Percentiles rank a stretch among this genome's conserved stretches.
phyloP scores from a whole-genome alignment of 1,284 basidiomycete genomes.

The Trichosporon sp. region DNA sequence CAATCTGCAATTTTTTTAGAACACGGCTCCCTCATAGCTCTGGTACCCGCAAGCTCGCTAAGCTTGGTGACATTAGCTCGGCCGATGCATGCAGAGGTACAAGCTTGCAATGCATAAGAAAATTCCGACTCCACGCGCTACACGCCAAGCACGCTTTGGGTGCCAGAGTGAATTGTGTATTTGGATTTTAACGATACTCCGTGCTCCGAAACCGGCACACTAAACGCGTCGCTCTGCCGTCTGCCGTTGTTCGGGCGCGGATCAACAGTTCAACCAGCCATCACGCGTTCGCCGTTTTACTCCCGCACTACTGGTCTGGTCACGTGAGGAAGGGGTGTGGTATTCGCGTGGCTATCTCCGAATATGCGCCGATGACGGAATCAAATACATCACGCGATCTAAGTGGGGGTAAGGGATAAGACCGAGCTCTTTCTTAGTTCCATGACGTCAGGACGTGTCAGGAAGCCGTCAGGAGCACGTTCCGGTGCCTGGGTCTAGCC shows the following conservation, averaged over 20 bases:
- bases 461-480: background rate
- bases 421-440: background rate
- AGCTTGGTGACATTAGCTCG: too few species aligned
- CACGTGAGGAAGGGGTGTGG: too few species aligned
- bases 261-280: too few species aligned
- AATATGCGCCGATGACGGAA: background rate
- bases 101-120: background rate
- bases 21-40: too few species aligned
- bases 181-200: slow-evolving; percentile 1
- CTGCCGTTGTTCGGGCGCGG: background rate
- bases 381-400: background rate
- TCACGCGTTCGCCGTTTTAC: background rate
- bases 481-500: slow-evolving; percentile 8
- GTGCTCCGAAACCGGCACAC: background rate
- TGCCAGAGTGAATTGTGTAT: background rate
- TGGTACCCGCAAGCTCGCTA: too few species aligned
- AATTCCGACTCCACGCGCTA: too few species aligned
- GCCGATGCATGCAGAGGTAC: background rate
- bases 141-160: background rate
- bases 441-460: background rate
- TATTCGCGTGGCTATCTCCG: too few species aligned
- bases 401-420: background rate
- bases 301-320: too few species aligned
- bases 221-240: background rate
- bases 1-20: too few species aligned